phyloP scores from a whole-genome alignment of 2,329 filamentous ascomycete species.

The Cylindrodendrum hubeiense region DNA sequence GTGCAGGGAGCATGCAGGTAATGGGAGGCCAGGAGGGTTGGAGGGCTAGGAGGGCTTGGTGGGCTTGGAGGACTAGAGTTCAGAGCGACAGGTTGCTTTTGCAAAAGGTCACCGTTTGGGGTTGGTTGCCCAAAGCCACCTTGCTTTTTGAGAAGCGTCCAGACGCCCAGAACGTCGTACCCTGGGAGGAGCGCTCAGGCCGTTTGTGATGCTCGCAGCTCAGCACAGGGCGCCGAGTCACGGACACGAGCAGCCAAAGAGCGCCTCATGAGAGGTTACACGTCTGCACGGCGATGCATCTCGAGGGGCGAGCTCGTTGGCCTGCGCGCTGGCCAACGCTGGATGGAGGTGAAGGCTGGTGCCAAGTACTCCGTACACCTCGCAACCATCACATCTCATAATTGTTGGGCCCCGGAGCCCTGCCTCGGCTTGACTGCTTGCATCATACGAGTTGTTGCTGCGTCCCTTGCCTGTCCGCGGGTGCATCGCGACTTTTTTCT shows the following conservation, averaged over 20 bases:
- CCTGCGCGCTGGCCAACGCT: neutral
- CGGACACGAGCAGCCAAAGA: neutral
- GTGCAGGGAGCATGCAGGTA: slow-evolving; percentile 32
- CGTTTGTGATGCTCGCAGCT: slow-evolving; percentile 9
- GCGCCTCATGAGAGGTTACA: neutral
- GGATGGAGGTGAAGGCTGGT: neutral
- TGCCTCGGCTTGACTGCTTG: slow-evolving; percentile 3
- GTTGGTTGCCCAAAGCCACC: slow-evolving; percentile 7
- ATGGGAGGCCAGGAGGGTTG: slow-evolving; percentile 8
- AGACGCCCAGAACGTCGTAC: slow-evolving; percentile 11
- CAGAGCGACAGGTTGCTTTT: slow-evolving; percentile 39
- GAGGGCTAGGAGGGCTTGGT: too few relatives aligned
- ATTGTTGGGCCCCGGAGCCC: neutral
- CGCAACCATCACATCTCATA: slow-evolving; percentile 9
- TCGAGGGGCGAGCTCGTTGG: neutral
- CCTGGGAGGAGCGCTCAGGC: slow-evolving; percentile 30
- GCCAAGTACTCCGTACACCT: neutral
- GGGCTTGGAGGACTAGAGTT: neutral
- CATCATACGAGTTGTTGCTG: slow-evolving; percentile 17
- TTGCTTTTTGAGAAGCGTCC: slow-evolving; percentile 36
- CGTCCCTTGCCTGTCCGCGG: neutral
- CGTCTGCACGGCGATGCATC: slow-evolving; percentile 5
- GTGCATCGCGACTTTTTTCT: neutral
- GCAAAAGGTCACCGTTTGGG: slow-evolving; percentile 2
- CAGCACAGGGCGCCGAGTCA: neutral